phyloP scores from a whole-genome alignment of 345 rosid species.

The Linum lewisii region DNA sequence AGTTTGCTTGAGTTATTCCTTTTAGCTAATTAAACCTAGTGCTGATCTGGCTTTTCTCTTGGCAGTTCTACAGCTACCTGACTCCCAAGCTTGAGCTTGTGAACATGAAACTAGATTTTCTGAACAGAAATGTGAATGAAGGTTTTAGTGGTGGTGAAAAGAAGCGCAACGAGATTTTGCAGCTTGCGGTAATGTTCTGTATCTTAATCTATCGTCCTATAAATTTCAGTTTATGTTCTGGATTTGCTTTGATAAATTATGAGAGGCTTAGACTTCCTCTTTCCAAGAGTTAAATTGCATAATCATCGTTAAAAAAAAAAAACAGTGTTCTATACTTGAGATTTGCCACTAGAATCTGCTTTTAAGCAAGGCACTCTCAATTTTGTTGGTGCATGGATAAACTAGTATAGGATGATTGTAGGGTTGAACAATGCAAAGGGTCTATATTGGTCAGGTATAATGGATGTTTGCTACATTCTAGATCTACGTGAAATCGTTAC shows the following conservation, averaged over 20 bases:
- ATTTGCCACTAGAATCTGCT: too few relatives aligned
- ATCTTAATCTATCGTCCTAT: neutral
- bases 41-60: slow-evolving; percentile 13
- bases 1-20: neutral
- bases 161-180: slow-evolving; percentile 90
- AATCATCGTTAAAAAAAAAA: too few relatives aligned
- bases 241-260: neutral
- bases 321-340: too few relatives aligned
- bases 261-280: neutral
- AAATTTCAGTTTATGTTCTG: neutral
- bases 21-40: neutral
- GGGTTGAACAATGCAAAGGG: too few relatives aligned
- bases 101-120: slow-evolving; percentile 88
- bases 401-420: too few relatives aligned
- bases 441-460: too few relatives aligned
- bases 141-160: slow-evolving; percentile 99
- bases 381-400: too few relatives aligned
- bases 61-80: slow-evolving; percentile 78
- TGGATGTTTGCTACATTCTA: too few relatives aligned
- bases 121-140: slow-evolving; percentile 94
- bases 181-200: slow-evolving; percentile 58
- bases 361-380: too few relatives aligned
- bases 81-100: slow-evolving; percentile 69
- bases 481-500: too few relatives aligned
- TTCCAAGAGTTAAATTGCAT: too few relatives aligned